These are phyloP conservation scores for Paramecium caudatum DNA, from an alignment of 73 alveolate species.

Conservation along the genomic window DNA sequence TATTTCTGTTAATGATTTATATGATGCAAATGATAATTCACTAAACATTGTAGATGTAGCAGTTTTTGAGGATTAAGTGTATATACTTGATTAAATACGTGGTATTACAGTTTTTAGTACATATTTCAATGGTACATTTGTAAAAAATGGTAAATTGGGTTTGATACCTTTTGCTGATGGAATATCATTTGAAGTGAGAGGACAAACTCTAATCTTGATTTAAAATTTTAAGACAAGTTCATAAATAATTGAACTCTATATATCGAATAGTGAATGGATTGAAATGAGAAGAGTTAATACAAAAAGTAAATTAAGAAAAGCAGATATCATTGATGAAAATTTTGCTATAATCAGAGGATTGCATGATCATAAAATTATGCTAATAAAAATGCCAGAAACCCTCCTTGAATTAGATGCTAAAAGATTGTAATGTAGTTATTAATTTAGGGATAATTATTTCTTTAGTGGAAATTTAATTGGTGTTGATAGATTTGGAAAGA, in stretches of 20 bases:
- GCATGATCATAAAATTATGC: conserved; percentile 61
- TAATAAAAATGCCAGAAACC: not conserved
- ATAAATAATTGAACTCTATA: not conserved
- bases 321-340: not conserved
- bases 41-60: conserved; percentile 14
- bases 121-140: conserved; percentile 14
- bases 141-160: not conserved
- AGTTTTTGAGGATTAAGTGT: not conserved
- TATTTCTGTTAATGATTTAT: not conserved
- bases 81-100: not conserved
- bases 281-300: conserved; percentile 46
- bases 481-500: conserved; percentile 16
- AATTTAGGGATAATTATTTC: conserved; percentile 11
- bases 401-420: not conserved
- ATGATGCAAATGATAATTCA: not conserved
- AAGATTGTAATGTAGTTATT: not conserved
- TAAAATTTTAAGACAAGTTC: not conserved
- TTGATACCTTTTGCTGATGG: not conserved
- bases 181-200: not conserved
- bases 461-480: conserved; percentile 59
- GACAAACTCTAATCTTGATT: not conserved
- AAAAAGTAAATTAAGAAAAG: conserved; percentile 58
- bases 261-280: not conserved
- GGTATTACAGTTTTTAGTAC: conserved; percentile 2
- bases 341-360: conserved; percentile 42